phyloP scores from a whole-genome alignment of 176 grass and related monocot genomes.

The Musa troglodytarum region DNA sequence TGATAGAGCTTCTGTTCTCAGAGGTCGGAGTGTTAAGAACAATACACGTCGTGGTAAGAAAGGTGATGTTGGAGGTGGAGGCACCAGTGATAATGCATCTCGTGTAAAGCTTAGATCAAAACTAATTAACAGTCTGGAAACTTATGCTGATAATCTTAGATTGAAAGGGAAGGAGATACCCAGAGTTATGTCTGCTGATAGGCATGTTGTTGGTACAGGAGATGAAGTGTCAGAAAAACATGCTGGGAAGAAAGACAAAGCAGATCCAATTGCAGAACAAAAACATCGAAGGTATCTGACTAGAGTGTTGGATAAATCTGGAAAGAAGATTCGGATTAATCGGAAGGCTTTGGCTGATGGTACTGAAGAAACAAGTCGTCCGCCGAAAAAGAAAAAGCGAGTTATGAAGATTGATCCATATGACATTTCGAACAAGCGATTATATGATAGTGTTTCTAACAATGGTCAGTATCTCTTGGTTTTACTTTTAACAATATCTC shows the following conservation, averaged over 20 bases:
- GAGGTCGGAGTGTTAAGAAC: conserved; percentile 19
- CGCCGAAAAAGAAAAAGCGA: conserved; percentile 54
- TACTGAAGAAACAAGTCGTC: conserved; percentile 31
- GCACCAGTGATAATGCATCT: background rate
- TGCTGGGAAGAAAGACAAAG: conserved; percentile 12
- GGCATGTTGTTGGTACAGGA: background rate
- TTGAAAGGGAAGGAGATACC: background rate
- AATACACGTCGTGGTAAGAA: background rate
- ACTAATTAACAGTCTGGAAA: background rate
- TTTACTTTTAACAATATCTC: conserved; percentile 3
- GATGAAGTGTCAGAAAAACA: conserved; percentile 18
- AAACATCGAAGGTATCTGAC: conserved; percentile 28
- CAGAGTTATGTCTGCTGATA: background rate
- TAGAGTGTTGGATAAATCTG: conserved; percentile 56
- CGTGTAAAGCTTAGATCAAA: background rate
- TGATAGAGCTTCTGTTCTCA: conserved; percentile 9
- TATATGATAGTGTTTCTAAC: conserved; percentile 51
- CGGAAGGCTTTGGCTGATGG: conserved; percentile 43
- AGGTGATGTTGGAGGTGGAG: background rate
- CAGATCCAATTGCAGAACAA: conserved; percentile 28
- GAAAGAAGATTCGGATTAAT: conserved; percentile 62
- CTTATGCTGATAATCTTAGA: background rate
- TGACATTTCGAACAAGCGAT: conserved; percentile 79
- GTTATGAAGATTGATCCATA: conserved; percentile 71
- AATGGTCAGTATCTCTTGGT: conserved; percentile 30